These are phyloP conservation scores for Passiflora organensis DNA, from an alignment of 345 rosid genomes.

Conservation along the genomic window DNA sequence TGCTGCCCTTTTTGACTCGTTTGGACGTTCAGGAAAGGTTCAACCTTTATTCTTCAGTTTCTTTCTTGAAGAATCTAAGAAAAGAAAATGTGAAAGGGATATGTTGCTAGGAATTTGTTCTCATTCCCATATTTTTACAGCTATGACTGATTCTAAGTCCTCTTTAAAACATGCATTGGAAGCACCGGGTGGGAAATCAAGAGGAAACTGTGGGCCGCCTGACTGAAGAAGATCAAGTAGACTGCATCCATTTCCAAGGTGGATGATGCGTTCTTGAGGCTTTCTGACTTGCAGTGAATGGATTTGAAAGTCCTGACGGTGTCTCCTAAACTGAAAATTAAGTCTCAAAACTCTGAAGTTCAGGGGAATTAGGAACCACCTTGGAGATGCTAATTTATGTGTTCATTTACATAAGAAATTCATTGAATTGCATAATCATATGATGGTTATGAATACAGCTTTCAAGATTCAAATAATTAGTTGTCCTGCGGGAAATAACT, in stretches of 20 bases:
- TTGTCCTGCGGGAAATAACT: too few species aligned
- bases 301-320: background rate
- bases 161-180: background rate
- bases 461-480: too few species aligned
- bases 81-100: slow-evolving; percentile 3
- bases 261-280: too few species aligned
- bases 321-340: too few species aligned
- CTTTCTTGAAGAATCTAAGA: background rate
- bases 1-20: background rate
- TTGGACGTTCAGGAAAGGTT: background rate
- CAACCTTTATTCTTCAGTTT: background rate
- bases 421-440: too few species aligned
- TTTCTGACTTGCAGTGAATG: too few species aligned
- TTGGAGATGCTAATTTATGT: too few species aligned
- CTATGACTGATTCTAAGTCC: slow-evolving; percentile 3
- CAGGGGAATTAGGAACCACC: too few species aligned
- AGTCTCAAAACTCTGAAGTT: too few species aligned
- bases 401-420: too few species aligned
- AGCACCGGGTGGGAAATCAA: slow-evolving; percentile 4
- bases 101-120: slow-evolving; percentile 1
- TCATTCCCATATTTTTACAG: slow-evolving; percentile 11
- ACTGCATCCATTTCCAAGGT: too few species aligned
- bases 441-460: too few species aligned
- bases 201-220: slow-evolving; percentile 1
- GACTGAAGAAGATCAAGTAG: background rate